These are phyloP conservation scores for Naumovozyma baii DNA, from an alignment of 805 yeast genomes.

Conservation along the genomic window DNA sequence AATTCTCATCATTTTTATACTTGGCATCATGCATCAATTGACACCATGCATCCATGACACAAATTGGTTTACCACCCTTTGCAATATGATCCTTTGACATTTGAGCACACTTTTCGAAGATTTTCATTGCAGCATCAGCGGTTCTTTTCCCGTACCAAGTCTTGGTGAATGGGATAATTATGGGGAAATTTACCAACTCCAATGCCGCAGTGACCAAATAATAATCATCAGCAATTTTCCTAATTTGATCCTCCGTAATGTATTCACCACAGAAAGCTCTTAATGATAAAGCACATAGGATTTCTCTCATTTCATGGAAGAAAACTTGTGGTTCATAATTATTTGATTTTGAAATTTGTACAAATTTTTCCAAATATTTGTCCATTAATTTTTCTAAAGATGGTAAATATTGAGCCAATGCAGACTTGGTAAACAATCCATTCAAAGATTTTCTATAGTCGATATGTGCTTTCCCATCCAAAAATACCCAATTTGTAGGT, in stretches of 20 bases:
- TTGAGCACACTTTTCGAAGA: slow-evolving; percentile 81
- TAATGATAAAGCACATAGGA: slow-evolving; percentile 87
- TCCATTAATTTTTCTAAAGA: slow-evolving; percentile 80
- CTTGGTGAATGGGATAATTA: slow-evolving; percentile 89
- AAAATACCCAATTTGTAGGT: slow-evolving; percentile 95
- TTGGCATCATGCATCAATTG: slow-evolving; percentile 68
- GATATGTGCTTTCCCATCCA: slow-evolving; percentile 90
- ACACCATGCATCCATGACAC: slow-evolving; percentile 96
- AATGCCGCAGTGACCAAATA: slow-evolving; percentile 89
- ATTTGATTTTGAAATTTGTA: slow-evolving; percentile 47
- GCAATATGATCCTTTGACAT: slow-evolving; percentile 75
- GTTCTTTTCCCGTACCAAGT: slow-evolving; percentile 95
- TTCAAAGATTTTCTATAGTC: slow-evolving; percentile 89
- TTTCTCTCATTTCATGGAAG: slow-evolving; percentile 91
- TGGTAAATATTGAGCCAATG: slow-evolving; percentile 77
- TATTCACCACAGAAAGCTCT: slow-evolving; percentile 94
- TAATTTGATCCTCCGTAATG: slow-evolving; percentile 84
- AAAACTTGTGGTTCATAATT: slow-evolving; percentile 49
- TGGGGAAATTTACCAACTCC: slow-evolving; percentile 95
- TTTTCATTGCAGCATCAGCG: slow-evolving; percentile 89
- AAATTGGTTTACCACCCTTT: slow-evolving; percentile 65
- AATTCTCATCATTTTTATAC: slow-evolving; percentile 38
- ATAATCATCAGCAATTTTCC: slow-evolving; percentile 84
- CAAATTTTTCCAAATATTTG: slow-evolving; percentile 60
- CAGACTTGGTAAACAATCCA: slow-evolving; percentile 77